Evolutionary conservation across 1,139 yeast genomes (phyloP).

Genomic region (Pichia sp.): DNA sequence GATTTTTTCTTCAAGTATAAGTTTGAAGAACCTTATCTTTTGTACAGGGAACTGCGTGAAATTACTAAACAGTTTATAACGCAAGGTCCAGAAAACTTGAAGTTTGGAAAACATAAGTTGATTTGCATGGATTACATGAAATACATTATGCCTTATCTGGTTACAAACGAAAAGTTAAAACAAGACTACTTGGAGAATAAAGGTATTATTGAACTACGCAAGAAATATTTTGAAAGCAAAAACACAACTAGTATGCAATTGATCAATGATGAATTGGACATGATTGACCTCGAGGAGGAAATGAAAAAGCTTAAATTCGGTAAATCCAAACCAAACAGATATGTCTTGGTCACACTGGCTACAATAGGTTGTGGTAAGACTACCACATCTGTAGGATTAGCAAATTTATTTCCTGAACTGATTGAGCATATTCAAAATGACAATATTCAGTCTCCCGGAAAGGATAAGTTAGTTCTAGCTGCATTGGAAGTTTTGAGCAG

Average conservation of each 20-base stretch:
- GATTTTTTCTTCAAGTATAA: conserved; percentile 88
- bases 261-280: conserved; percentile 24
- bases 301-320: conserved; percentile 25
- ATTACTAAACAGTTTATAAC: conserved; percentile 62
- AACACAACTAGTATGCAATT: conserved; percentile 29
- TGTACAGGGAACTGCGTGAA: conserved; percentile 90
- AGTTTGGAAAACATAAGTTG: conserved; percentile 48
- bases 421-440: conserved; percentile 78
- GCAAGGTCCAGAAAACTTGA: conserved; percentile 40
- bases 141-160: conserved; percentile 55
- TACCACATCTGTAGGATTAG: conserved; percentile 63
- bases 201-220: conserved; percentile 73
- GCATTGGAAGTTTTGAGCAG: conserved; percentile 40
- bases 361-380: conserved; percentile 97
- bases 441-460: conserved; percentile 51
- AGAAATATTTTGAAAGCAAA: conserved; percentile 42
- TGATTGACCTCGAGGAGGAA: conserved; percentile 23
- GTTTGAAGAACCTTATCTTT: conserved; percentile 88
- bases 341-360: conserved; percentile 74
- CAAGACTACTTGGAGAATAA: conserved; percentile 50
- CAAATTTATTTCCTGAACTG: conserved; percentile 56
- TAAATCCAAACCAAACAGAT: conserved; percentile 28
- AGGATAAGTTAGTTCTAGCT: conserved; percentile 47
- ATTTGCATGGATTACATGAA: conserved; percentile 66
- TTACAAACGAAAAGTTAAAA: conserved; percentile 40